These are phyloP conservation scores for Proliferodiscus dingleyae DNA, from an alignment of 2,329 filamentous ascomycete genomes.

Conservation along the genomic window DNA sequence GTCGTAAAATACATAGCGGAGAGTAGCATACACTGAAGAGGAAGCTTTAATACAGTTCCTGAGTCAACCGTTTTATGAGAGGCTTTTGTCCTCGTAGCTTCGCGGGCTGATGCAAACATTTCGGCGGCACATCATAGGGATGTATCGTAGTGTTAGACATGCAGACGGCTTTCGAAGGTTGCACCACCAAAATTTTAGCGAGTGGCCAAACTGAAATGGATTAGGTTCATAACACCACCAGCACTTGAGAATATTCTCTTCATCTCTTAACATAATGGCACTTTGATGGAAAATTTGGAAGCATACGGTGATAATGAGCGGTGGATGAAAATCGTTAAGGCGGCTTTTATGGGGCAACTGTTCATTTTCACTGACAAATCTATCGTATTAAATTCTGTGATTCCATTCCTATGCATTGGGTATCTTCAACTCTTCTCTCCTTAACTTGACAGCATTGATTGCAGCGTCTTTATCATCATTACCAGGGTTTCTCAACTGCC, in stretches of 20 bases:
- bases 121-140: not conserved
- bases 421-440: conserved; percentile 27
- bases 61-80: not conserved
- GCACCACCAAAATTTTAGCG: not conserved
- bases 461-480: conserved; percentile 53
- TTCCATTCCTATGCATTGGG: too few species aligned
- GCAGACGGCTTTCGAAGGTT: conserved; percentile 9
- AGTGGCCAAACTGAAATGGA: not conserved
- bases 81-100: not conserved
- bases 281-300: too few species aligned
- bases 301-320: too few species aligned
- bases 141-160: not conserved
- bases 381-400: too few species aligned
- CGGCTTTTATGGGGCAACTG: too few species aligned
- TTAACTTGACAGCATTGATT: conserved; percentile 52
- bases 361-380: too few species aligned
- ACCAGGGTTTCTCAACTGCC: conserved; percentile 79
- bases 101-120: conserved; percentile 7
- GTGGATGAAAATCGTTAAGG: too few species aligned
- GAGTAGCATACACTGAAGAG: not conserved
- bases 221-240: too few species aligned
- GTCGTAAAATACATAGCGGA: not conserved
- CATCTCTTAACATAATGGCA: too few species aligned
- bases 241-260: too few species aligned
- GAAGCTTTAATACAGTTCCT: not conserved